Conservation (phyloP, 768 basidiomycete species). For the Pisolithus albus region DNA sequence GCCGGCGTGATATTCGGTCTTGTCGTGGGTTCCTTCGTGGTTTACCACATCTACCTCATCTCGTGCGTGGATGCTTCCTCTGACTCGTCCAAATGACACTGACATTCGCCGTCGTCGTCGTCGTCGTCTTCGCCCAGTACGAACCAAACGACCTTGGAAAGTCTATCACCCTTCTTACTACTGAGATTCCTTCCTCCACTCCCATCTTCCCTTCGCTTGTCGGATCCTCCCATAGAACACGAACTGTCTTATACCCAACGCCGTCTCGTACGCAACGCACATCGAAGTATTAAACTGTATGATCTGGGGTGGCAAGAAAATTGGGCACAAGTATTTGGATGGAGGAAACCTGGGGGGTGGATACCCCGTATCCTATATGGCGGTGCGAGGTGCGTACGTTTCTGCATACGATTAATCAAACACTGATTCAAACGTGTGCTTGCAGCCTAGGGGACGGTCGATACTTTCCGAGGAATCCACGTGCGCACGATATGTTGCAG, state of each 20-base stretch:
- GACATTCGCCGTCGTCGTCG: background rate
- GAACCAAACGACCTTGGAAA: conserved; percentile 82
- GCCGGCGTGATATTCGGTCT: conserved; percentile 52
- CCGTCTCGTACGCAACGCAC: conserved; percentile 55
- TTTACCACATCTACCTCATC: conserved; percentile 72
- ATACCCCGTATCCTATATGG: conserved; percentile 49
- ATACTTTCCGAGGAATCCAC: conserved; percentile 61
- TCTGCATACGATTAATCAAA: background rate
- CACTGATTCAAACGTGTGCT: background rate
- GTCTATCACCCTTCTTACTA: conserved; percentile 67
- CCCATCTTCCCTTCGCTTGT: conserved; percentile 42
- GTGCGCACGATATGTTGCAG: conserved; percentile 58
- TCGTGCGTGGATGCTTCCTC: conserved; percentile 40
- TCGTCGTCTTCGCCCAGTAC: conserved; percentile 53
- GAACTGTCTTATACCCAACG: conserved; percentile 64
- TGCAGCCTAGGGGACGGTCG: conserved; percentile 59
- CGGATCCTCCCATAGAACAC: conserved; percentile 65
- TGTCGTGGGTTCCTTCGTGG: conserved; percentile 68
- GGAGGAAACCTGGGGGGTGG: conserved; percentile 46
- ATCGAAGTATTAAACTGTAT: conserved; percentile 55
- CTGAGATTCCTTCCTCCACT: conserved; percentile 64
- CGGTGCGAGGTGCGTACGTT: conserved; percentile 48
- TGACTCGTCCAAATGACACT: background rate
- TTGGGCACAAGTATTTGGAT: conserved; percentile 63
- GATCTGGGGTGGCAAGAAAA: conserved; percentile 71